Evolutionary conservation across 148 eudicot genomes (phyloP).

Genomic region (Heliamphora exappendiculata): DNA sequence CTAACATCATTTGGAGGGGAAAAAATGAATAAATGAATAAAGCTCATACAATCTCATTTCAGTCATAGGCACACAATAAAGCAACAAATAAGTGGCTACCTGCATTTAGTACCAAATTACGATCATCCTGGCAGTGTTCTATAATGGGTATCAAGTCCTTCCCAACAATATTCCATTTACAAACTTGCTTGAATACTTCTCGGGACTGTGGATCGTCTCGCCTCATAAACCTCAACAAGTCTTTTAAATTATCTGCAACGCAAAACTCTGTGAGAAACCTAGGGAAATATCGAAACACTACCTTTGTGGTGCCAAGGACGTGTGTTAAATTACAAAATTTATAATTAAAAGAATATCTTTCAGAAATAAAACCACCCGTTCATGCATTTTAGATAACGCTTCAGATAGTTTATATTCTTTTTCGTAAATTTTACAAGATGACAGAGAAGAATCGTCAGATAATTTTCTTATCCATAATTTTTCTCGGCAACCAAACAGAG

Average conservation of each 20-base stretch:
- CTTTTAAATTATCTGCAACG: slow-evolving; percentile 86
- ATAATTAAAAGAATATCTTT: neutral
- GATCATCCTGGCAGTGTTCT: slow-evolving; percentile 66
- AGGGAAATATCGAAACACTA: neutral
- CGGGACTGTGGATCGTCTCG: slow-evolving; percentile 80
- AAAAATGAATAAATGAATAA: neutral
- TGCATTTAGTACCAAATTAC: slow-evolving; percentile 67
- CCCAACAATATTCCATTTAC: slow-evolving; percentile 85
- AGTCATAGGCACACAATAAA: neutral
- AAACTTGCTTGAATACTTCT: slow-evolving; percentile 88
- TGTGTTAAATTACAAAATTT: neutral
- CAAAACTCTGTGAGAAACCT: neutral
- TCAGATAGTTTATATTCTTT: neutral
- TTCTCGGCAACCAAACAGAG: slow-evolving; percentile 4
- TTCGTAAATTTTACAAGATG: neutral
- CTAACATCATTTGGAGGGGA: slow-evolving; percentile 7
- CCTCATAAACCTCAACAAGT: slow-evolving; percentile 81
- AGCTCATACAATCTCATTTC: neutral
- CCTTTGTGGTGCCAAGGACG: neutral
- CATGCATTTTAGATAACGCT: neutral
- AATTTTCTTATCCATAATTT: neutral
- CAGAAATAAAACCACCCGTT: neutral
- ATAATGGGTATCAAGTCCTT: slow-evolving; percentile 89
- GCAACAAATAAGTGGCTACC: slow-evolving; percentile 30
- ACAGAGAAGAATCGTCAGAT: neutral